phyloP scores from a whole-genome alignment of 2,329 filamentous ascomycete genomes.

The Aspergillus sp. region DNA sequence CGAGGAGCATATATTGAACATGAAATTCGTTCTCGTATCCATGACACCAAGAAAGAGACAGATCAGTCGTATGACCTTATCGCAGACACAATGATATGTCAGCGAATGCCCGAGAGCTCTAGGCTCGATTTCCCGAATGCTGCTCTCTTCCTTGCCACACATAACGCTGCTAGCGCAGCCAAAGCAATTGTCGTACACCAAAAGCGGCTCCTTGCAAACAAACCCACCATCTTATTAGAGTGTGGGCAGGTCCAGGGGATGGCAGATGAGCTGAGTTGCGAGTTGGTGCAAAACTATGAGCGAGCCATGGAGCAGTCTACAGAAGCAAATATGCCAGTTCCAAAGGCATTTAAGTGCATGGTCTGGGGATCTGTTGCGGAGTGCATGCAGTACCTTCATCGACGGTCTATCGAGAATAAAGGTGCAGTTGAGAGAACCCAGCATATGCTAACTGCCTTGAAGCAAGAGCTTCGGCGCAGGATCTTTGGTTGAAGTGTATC shows the following conservation, averaged over 20 bases:
- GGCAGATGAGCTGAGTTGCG: slow-evolving; percentile 78
- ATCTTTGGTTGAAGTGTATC: too few relatives aligned
- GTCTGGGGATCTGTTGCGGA: slow-evolving; percentile 55
- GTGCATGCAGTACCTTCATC: slow-evolving; percentile 55
- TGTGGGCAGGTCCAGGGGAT: slow-evolving; percentile 84
- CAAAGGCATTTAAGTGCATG: slow-evolving; percentile 53
- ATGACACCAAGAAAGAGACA: slow-evolving; percentile 40
- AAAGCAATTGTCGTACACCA: slow-evolving; percentile 37
- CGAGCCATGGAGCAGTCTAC: background rate
- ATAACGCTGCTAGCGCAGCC: slow-evolving; percentile 50
- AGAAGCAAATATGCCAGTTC: slow-evolving; percentile 13
- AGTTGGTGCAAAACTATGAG: slow-evolving; percentile 37
- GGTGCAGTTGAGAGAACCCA: slow-evolving; percentile 66
- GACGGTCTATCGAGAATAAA: slow-evolving; percentile 69
- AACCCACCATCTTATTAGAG: slow-evolving; percentile 41
- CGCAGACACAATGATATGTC: slow-evolving; percentile 48
- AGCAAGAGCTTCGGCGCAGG: too few relatives aligned
- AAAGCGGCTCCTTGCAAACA: slow-evolving; percentile 31
- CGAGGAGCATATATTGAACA: slow-evolving; percentile 48
- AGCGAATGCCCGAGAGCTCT: slow-evolving; percentile 28
- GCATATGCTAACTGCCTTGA: slow-evolving; percentile 62
- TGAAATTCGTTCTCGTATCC: slow-evolving; percentile 36
- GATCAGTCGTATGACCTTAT: slow-evolving; percentile 52
- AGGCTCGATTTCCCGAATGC: slow-evolving; percentile 25
- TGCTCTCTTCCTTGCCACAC: slow-evolving; percentile 54